Percentiles rank a stretch among this genome's conserved stretches.
phyloP scores from a whole-genome alignment of 176 grass and related monocot species.

The Luzula sylvatica region DNA sequence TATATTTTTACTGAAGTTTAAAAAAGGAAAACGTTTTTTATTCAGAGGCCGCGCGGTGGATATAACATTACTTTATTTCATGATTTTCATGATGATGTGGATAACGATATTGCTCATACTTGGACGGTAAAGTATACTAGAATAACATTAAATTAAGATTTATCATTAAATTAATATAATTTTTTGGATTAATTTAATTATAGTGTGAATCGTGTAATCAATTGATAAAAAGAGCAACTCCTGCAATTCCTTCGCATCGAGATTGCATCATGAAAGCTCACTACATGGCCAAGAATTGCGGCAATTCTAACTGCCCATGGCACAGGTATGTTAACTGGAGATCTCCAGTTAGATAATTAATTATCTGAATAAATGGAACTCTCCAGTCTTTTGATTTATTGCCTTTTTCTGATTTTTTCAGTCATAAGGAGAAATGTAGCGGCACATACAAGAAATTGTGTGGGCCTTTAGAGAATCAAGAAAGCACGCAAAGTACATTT shows the following conservation, averaged over 20 bases:
- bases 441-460: constrained; percentile 36
- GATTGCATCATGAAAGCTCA: constrained; percentile 43
- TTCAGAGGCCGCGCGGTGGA: constrained; percentile 48
- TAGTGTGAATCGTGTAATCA: constrained; percentile 50
- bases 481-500: too few relatives aligned
- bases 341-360: too few relatives aligned
- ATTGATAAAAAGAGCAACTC: constrained; percentile 26
- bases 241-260: constrained; percentile 27
- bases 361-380: constrained; percentile 3
- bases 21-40: too few relatives aligned
- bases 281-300: constrained; percentile 20
- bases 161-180: constrained; percentile 9
- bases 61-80: constrained; percentile 59
- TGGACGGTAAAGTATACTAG: constrained; percentile 34
- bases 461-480: neutral
- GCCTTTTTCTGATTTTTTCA: constrained; percentile 36
- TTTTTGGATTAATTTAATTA: constrained; percentile 14
- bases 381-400: constrained; percentile 16
- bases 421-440: constrained; percentile 40
- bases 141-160: neutral
- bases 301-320: constrained; percentile 45
- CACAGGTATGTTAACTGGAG: constrained; percentile 49
- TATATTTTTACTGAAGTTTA: constrained; percentile 15
- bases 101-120: constrained; percentile 16
- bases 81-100: constrained; percentile 39